Base-by-base conservation (phyloP, 2,329 filamentous ascomycete species). In the Aspergillus candidus region DNA sequence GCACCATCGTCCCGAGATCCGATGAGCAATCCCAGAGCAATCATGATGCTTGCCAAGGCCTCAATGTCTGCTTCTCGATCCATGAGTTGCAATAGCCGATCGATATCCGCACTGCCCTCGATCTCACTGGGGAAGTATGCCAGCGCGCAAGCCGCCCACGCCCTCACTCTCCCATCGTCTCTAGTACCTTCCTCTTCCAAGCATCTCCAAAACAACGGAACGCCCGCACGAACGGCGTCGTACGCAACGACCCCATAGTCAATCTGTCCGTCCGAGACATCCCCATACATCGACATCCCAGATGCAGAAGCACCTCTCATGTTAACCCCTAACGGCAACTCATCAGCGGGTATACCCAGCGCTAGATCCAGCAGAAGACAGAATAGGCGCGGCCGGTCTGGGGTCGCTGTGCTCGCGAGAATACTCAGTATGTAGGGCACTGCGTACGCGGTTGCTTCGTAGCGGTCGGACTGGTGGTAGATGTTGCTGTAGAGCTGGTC, bases 111-210 rank as follows among this genome's bases (percentile, higher is more conserved):
- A 17, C 38, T 41, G 4, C n/a, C 30, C 14, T 11, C 29, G n/a
- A 12, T 15, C 32, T 46, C 34, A 8, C 39, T 32, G 17, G 43
- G 43, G 37, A 41, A 46, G 33, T 30, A 41, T n/a, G 38, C 43
- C n/a, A 46, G 30, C 32, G 43, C 43, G 33, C 27, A 46, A 32
- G 43, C 38, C 30, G 43, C 43, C 18, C 13, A 46, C 1, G 39
- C n/a, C 29, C 43, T 36, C 11, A 41, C 33, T 12, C 36, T 13
- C 18, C 10, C 32, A 6, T 27, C 22, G 22, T 27, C 22, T 7
- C 15, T 15, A 15, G 15, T 15, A 36, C 30, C 22, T 14, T 38
- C 3, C 11, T 41, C 32, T 30, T 37, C 27, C 8, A 46, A 27
- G 30, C 18, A 33, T 10, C 11, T 32, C 32, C 32, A 29, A 11